Evolutionary conservation across 257 asterid species (phyloP), one percentile per base, ranked within the genome.

Genomic region (Nicotiana sylvestris): DNA sequence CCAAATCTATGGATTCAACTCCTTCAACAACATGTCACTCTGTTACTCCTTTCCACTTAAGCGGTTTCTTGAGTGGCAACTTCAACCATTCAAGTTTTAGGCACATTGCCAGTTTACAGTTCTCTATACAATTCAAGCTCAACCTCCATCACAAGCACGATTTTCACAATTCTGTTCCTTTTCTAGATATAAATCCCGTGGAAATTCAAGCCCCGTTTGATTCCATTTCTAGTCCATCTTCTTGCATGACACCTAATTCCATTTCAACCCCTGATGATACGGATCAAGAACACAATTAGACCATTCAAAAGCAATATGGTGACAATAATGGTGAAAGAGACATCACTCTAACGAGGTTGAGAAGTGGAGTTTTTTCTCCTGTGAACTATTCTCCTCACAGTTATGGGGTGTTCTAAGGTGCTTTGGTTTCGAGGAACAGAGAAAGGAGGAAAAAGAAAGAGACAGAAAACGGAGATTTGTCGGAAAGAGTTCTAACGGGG

Each of bases 351-450:
- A 89, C 89, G 78, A 81, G 91, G 85, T 67, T 87, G 87, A 89
- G 87, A 83, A 83, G 87, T 55, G 90, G 88, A 21, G 86, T 82
- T 21, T 68, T 83, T 76, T 83, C 87, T 77, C 89, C 86, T 7
- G 85, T 83, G 77, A 81, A 69, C 46, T 86, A 83, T 58, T 69
- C 82, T 61, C 66, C 21, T 8, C 60, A 21, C n/a, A 67, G 84
- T 9, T 62, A 15, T 62, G 30, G 84, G 46, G 81, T 46, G 77
- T 70, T 69, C 77, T 16, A 25, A 32, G 77, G 9, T 3, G 11
- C 29, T 58, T n/a, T 58, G 65, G 1, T 58, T n/a, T n/a, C 5
- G 10, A 60, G 66, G 13, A 60, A 60, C 30, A 84, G 74, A 64
- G 43, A 76, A 29, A 81, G 11, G 60, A 68, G 21, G 21, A 21